Evolutionary conservation across 768 basidiomycete species (phyloP).

Genomic region (Suillus placidus): DNA sequence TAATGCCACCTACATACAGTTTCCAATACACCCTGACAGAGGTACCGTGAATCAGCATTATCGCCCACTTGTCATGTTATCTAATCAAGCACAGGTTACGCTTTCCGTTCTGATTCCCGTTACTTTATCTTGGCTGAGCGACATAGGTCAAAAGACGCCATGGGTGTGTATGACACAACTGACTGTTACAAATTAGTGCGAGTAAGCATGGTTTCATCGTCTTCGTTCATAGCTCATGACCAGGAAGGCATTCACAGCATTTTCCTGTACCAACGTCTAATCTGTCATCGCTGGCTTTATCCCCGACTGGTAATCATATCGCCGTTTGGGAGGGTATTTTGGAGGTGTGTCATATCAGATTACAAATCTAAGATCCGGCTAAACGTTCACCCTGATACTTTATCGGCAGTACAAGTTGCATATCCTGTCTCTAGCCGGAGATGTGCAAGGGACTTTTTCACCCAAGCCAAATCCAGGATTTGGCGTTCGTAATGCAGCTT

Average conservation of each 20-base stretch:
- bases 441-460: conserved; percentile 63
- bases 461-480: conserved; percentile 81
- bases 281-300: conserved; percentile 70
- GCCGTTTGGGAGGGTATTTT: conserved; percentile 85
- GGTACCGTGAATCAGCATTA: conserved; percentile 43
- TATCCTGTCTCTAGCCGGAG: conserved; percentile 68
- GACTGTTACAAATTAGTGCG: conserved; percentile 73
- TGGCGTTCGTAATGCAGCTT: conserved; percentile 75
- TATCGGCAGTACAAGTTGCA: conserved; percentile 69
- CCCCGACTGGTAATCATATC: conserved; percentile 74
- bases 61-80: not conserved
- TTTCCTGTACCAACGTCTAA: conserved; percentile 79
- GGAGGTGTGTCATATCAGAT: conserved; percentile 52
- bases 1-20: conserved; percentile 81
- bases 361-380: not conserved
- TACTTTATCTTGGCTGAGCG: conserved; percentile 88
- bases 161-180: conserved; percentile 80
- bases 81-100: conserved; percentile 54
- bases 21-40: conserved; percentile 78
- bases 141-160: conserved; percentile 86
- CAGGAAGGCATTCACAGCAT: conserved; percentile 53
- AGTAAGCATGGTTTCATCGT: conserved; percentile 39
- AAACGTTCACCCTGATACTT: conserved; percentile 10
- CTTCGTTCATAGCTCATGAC: conserved; percentile 22
- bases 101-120: conserved; percentile 77